These are phyloP conservation scores for Styphnolobium japonicum DNA, from an alignment of 306 rosid species.

Conservation along the genomic window DNA sequence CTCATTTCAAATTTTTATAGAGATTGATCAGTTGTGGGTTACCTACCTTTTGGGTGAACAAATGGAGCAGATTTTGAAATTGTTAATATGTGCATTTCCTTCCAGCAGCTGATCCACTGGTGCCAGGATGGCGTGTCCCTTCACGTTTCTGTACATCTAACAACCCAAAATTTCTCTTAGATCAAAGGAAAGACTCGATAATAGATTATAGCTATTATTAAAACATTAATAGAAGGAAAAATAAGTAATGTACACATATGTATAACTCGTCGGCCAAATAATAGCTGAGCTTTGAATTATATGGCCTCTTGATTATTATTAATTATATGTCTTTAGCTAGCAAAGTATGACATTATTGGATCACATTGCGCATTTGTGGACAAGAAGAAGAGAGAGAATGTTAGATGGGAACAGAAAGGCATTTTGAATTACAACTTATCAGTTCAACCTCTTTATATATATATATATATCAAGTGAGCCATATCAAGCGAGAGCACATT, in stretches of 20 bases:
- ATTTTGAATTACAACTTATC: too few relatives aligned
- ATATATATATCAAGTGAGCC: too few relatives aligned
- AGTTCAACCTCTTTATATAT: too few relatives aligned
- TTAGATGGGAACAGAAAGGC: too few relatives aligned
- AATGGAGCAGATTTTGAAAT: conserved; percentile 14
- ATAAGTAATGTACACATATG: neutral
- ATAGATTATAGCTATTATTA: neutral
- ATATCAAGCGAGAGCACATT: too few relatives aligned
- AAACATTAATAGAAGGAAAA: neutral
- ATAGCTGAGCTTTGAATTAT: neutral
- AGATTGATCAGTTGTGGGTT: neutral
- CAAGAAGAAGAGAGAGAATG: neutral
- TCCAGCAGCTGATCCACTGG: neutral
- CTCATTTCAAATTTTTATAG: neutral
- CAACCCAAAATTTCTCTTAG: neutral
- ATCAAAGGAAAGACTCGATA: neutral
- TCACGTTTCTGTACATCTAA: conserved; percentile 52
- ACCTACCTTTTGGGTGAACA: conserved; percentile 48
- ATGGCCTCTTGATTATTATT: neutral
- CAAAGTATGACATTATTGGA: neutral
- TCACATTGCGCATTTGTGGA: neutral
- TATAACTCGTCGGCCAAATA: neutral
- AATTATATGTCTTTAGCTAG: neutral
- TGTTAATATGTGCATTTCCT: neutral
- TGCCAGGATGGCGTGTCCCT: neutral